These are phyloP conservation scores for Hypoxylon intermedium DNA, from an alignment of 495 filamentous ascomycete species.

Conservation along the genomic window DNA sequence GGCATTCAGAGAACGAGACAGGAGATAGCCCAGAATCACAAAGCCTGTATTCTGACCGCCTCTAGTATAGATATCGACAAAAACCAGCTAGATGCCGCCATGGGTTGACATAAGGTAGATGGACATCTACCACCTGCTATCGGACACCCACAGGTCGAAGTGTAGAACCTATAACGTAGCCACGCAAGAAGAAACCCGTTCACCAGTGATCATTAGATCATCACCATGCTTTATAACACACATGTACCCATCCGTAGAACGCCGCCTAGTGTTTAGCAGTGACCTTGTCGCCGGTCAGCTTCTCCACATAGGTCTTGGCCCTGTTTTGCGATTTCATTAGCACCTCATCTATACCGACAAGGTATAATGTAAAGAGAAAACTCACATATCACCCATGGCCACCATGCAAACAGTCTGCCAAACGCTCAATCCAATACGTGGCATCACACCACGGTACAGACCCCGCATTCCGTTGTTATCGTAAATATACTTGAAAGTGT, in stretches of 20 bases:
- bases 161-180: slow-evolving; percentile 11
- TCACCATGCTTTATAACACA: slow-evolving; percentile 28
- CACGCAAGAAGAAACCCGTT: slow-evolving; percentile 2
- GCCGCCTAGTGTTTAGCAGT: slow-evolving; percentile 91
- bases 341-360: slow-evolving; percentile 6
- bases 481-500: slow-evolving; percentile 94
- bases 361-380: slow-evolving; percentile 36
- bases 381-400: slow-evolving; percentile 97
- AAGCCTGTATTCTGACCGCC: slow-evolving; percentile 14
- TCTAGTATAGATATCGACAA: slow-evolving; percentile 15
- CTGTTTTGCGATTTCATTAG: slow-evolving; percentile 57
- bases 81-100: background rate
- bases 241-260: slow-evolving; percentile 36
- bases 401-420: slow-evolving; percentile 99
- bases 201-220: slow-evolving; percentile 1
- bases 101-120: background rate
- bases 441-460: slow-evolving; percentile 93
- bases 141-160: background rate
- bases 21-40: slow-evolving; percentile 5
- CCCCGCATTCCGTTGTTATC: slow-evolving; percentile 85
- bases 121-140: no score
- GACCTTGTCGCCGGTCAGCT: slow-evolving; percentile 90
- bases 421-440: slow-evolving; percentile 90
- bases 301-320: slow-evolving; percentile 97
- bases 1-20: slow-evolving; percentile 2